Conservation (phyloP, 352 stramenopile genomes). For the Pythium inflatum region DNA sequence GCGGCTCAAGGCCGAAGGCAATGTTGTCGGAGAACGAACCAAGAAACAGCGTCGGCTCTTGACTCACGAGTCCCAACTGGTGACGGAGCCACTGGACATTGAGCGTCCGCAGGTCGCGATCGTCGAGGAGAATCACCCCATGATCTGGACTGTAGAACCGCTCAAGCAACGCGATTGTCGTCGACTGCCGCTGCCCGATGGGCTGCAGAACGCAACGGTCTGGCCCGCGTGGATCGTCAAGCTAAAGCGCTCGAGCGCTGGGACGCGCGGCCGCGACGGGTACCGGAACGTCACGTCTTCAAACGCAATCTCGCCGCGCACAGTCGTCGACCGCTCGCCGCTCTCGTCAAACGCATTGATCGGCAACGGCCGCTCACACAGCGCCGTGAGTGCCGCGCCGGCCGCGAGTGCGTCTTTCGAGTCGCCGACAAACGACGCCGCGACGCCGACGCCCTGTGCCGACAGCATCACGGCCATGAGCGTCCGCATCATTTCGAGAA, state of each 20-base stretch:
- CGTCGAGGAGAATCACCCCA: conserved; percentile 75
- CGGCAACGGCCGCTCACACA: conserved; percentile 37
- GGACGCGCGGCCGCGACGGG: conserved; percentile 58
- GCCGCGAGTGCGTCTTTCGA: conserved; percentile 76
- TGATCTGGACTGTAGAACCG: conserved; percentile 69
- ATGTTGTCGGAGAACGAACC: conserved; percentile 77
- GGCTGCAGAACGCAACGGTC: conserved; percentile 55
- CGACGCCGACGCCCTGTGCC: conserved; percentile 35
- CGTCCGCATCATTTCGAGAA: conserved; percentile 43
- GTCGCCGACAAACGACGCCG: conserved; percentile 37
- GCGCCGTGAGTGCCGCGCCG: conserved; percentile 41
- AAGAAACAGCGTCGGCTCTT: conserved; percentile 60
- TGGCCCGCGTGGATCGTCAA: conserved; percentile 76
- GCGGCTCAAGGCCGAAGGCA: conserved; percentile 2
- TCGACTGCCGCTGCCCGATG: conserved; percentile 24
- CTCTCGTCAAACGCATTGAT: conserved; percentile 49
- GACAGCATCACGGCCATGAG: conserved; percentile 54
- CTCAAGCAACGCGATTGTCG: conserved; percentile 51
- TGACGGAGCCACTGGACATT: conserved; percentile 63
- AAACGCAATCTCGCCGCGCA: conserved; percentile 58
- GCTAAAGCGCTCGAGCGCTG: conserved; percentile 85
- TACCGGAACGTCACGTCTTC: conserved; percentile 79
- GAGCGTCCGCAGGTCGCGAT: conserved; percentile 69
- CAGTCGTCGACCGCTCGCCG: conserved; percentile 18
- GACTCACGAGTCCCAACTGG: conserved; percentile 57